Evolutionary conservation across 306 rosid species (phyloP).

Genomic region (Ormosia emarginata): DNA sequence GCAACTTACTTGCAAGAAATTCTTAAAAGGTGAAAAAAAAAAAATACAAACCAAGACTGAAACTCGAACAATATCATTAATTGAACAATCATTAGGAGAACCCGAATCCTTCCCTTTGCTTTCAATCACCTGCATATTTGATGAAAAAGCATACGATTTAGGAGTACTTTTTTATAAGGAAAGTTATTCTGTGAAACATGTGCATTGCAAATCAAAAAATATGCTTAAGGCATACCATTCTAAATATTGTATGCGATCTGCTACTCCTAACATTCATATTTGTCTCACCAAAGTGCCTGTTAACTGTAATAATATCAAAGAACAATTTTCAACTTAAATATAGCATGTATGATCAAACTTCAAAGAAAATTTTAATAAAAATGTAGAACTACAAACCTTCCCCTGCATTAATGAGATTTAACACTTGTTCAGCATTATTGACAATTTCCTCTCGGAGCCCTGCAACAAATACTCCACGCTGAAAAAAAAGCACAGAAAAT

Average conservation of each 20-base stretch:
- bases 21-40: conserved; percentile 5
- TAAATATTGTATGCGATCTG: conserved; percentile 94
- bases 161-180: neutral
- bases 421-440: conserved; percentile 73
- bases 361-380: neutral
- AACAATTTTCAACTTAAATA: conserved; percentile 9
- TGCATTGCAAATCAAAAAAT: neutral
- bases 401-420: conserved; percentile 71
- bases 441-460: conserved; percentile 91
- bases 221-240: conserved; percentile 63
- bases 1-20: conserved; percentile 4
- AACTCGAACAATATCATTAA: conserved; percentile 75
- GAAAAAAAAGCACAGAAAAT: conserved; percentile 27
- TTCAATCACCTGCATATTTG: conserved; percentile 70
- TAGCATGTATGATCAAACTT: conserved; percentile 19
- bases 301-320: conserved; percentile 43
- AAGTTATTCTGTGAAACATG: neutral
- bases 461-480: conserved; percentile 95
- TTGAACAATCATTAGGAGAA: conserved; percentile 38
- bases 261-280: conserved; percentile 95
- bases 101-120: conserved; percentile 73
- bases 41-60: conserved; percentile 79
- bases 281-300: conserved; percentile 96
- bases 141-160: neutral
- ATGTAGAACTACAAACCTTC: conserved; percentile 60